Base-by-base conservation (phyloP, 768 basidiomycete genomes). In the Rhizopogon vinicolor region DNA sequence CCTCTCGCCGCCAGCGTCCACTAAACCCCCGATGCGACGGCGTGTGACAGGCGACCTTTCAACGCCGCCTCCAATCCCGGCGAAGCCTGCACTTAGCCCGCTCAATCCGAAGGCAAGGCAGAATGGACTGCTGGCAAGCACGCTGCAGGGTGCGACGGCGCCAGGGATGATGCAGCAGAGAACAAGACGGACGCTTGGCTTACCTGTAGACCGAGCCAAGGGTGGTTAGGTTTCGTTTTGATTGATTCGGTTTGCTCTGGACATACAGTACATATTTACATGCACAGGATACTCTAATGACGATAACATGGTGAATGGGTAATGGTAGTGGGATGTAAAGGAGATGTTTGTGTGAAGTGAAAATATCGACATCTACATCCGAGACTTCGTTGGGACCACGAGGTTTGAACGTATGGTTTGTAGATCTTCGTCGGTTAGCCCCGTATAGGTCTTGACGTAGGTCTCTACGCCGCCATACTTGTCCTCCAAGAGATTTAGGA, bases 41-140 rank as follows among this genome's bases (percentile, higher is more conserved):
- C 81, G 82, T 56, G 85, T 81, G 22, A 86, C 86, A 1, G 85
- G 85, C 7, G 81, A 78, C 28, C 67, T 68, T 1, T 66, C 48
- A 54, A 67, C 45, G 62, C 64, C 55, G 19, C 70, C 61, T 53
- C 74, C 65, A 5, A 68, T 62, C 6, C 60, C 68, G 3, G 57
- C 57, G 31, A 66, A 72, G 43, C 79, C 80, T 7, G 80, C 78
- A 5, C 65, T 91, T 18, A 90, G 86, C 2, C 88, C 89, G 31
- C 65, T 92, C 63, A 92, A 92, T 65, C 89, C 89, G 10, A 77
- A 82, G 54, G 79, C 87, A 16, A 72, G 85, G 54, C 76, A 78
- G 58, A 78, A 72, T 54, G 77, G 75, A 7, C 53, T 80, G 60
- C 63, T 74, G 46, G 65, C 72, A 14, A 63, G 70, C 31, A 66